phyloP scores from a whole-genome alignment of 1,284 basidiomycete species.

The Trichosporon ovoides region DNA sequence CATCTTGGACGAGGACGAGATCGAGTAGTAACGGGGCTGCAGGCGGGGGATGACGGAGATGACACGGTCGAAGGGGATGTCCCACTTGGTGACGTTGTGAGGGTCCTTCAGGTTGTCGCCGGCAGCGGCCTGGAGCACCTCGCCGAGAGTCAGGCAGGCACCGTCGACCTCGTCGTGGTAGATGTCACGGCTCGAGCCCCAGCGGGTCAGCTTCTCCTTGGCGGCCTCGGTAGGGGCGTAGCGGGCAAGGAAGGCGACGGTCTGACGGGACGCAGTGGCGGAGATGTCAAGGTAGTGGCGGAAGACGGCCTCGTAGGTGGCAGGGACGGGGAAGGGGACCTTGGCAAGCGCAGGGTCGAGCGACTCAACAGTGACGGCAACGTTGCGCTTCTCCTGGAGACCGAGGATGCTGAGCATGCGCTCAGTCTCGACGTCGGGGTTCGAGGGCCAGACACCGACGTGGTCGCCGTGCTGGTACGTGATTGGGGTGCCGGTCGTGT shows the following conservation, averaged over 20 bases:
- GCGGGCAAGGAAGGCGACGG: constrained; percentile 77
- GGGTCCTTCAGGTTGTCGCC: constrained; percentile 61
- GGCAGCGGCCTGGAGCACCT: constrained; percentile 79
- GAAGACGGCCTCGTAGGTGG: constrained; percentile 88
- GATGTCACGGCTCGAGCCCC: constrained; percentile 81
- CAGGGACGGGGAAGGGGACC: constrained; percentile 96
- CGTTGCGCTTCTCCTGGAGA: constrained; percentile 64
- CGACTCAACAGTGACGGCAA: constrained; percentile 84
- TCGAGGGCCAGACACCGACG: constrained; percentile 93
- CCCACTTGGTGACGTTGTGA: constrained; percentile 70
- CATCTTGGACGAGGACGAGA: constrained; percentile 92
- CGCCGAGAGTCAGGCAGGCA: constrained; percentile 82
- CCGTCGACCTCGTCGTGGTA: constrained; percentile 70
- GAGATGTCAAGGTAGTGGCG: constrained; percentile 97
- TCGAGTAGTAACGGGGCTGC: constrained; percentile 96
- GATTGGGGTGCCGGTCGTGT: constrained; percentile 89
- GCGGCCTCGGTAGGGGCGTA: constrained; percentile 80
- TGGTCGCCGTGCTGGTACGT: constrained; percentile 99
- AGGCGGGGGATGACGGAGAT: constrained; percentile 87
- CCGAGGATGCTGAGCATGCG: constrained; percentile 82
- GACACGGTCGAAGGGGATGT: constrained; percentile 91
- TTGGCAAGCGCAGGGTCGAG: constrained; percentile 96
- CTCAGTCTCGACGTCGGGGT: constrained; percentile 85
- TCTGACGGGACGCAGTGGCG: constrained; percentile 86
- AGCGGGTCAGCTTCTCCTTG: constrained; percentile 64